Evolutionary conservation across 352 stramenopile species (phyloP).

Genomic region (Globisporangium perplexum): DNA sequence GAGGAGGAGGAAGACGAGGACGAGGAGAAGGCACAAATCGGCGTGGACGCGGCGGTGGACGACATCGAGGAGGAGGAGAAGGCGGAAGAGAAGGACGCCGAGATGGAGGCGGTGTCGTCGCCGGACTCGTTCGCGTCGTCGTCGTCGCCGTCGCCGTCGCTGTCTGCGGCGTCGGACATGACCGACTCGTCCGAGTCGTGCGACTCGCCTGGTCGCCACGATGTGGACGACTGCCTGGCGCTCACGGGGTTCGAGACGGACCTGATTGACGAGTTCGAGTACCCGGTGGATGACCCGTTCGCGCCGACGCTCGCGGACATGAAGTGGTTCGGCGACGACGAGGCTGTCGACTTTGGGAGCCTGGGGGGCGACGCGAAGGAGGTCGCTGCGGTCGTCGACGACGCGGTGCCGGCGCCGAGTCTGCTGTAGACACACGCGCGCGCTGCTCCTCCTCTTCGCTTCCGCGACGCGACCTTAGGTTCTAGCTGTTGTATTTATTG

Average conservation of each 20-base stretch:
- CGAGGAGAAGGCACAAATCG: background rate
- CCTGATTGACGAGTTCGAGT: conserved; percentile 78
- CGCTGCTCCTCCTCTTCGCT: background rate
- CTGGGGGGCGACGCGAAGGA: conserved; percentile 25
- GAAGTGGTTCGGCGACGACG: conserved; percentile 58
- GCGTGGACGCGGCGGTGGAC: conserved; percentile 2
- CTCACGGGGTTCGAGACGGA: conserved; percentile 52
- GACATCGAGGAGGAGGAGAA: conserved; percentile 11
- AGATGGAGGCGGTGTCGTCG: conserved; percentile 1
- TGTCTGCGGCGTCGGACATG: conserved; percentile 64
- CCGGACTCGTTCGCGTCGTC: background rate
- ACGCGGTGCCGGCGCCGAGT: conserved; percentile 7
- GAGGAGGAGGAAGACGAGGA: conserved; percentile 14
- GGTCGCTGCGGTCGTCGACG: conserved; percentile 17
- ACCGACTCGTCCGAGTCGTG: conserved; percentile 59
- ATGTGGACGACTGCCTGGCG: conserved; percentile 35
- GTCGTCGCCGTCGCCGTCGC: conserved; percentile 23
- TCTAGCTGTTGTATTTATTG: background rate
- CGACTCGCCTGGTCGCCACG: conserved; percentile 32
- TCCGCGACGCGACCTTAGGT: background rate
- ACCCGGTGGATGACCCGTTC: conserved; percentile 77
- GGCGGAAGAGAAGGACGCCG: conserved; percentile 1
- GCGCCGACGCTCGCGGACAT: conserved; percentile 43
- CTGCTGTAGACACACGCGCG: background rate
- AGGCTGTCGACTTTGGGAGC: conserved; percentile 41